phyloP scores from a whole-genome alignment of 1,284 basidiomycete species.

The Phellopilus nigrolimitatus region DNA sequence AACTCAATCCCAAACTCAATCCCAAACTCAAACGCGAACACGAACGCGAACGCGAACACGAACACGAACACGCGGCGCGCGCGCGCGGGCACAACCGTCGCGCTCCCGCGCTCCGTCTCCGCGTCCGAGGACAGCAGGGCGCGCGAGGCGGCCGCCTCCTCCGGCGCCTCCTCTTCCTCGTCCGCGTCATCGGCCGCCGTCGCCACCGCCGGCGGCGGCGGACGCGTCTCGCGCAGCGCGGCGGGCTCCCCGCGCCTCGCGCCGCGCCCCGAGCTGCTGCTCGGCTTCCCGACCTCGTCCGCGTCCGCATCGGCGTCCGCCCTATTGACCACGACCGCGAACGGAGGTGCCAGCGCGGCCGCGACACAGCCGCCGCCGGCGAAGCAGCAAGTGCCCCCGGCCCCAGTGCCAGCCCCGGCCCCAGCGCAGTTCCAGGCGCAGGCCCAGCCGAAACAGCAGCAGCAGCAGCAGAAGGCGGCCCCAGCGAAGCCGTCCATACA shows the following conservation, averaged over 20 bases:
- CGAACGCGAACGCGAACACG: too few relatives aligned
- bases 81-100: slow-evolving; percentile 15
- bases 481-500: too few relatives aligned
- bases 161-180: not conserved
- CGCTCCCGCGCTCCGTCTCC: slow-evolving; percentile 6
- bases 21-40: too few relatives aligned
- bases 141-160: not conserved
- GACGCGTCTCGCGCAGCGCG: too few relatives aligned
- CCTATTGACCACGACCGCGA: not conserved
- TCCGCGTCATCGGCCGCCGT: not conserved
- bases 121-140: too few relatives aligned
- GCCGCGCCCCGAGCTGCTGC: slow-evolving; percentile 11
- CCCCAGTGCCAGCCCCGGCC: not conserved
- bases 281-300: not conserved
- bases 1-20: too few relatives aligned
- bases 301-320: not conserved
- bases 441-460: not conserved
- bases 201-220: too few relatives aligned
- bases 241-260: slow-evolving; percentile 7
- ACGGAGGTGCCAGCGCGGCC: not conserved
- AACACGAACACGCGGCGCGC: slow-evolving; percentile 4
- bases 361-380: not conserved
- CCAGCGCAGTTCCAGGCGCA: slow-evolving; percentile 2
- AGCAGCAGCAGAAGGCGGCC: too few relatives aligned
- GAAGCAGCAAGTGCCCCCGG: not conserved